A percentile compares a stretch with the other conserved stretches of the same genome.
phyloP scores from a whole-genome alignment of 2,329 filamentous ascomycete species.

The Teratosphaeriaceae sp. region DNA sequence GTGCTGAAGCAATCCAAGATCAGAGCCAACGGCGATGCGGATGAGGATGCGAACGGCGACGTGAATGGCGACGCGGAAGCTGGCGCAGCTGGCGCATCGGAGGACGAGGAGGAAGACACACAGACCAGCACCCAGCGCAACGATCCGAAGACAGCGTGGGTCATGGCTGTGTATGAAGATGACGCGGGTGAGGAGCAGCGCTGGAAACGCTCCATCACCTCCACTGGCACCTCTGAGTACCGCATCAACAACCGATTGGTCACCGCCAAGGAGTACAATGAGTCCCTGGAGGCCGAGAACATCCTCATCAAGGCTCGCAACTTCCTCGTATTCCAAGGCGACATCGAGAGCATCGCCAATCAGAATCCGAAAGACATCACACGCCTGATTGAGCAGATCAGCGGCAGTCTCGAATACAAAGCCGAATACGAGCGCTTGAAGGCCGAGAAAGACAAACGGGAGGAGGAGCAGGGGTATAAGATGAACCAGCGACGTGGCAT shows the following conservation, averaged over 20 bases:
- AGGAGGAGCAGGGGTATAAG: constrained; percentile 82
- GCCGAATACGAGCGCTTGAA: constrained; percentile 90
- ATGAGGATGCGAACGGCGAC: constrained; percentile 36
- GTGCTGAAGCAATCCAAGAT: constrained; percentile 89
- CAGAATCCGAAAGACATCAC: constrained; percentile 94
- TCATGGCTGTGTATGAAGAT: constrained; percentile 98
- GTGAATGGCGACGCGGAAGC: constrained; percentile 46
- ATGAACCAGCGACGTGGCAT: constrained; percentile 85
- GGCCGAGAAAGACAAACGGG: constrained; percentile 73
- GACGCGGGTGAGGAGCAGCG: constrained; percentile 90
- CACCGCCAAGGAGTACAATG: constrained; percentile 86
- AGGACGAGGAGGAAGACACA: constrained; percentile 45
- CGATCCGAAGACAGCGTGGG: constrained; percentile 94
- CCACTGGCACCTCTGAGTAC: constrained; percentile 83
- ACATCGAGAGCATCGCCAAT: constrained; percentile 93
- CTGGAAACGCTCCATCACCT: constrained; percentile 95
- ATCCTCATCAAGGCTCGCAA: constrained; percentile 98
- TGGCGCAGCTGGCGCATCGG: constrained; percentile 21
- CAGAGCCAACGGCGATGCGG: constrained; percentile 66
- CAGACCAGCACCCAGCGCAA: constrained; percentile 59
- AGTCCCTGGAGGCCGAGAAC: constrained; percentile 84
- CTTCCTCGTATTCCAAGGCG: constrained; percentile 96
- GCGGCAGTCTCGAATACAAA: constrained; percentile 91
- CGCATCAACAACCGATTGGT: constrained; percentile 91
- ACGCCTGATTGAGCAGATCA: constrained; percentile 92